These are phyloP conservation scores for Cryptosporidium sp. DNA, from an alignment of 169 alveolate species.

Conservation along the genomic window DNA sequence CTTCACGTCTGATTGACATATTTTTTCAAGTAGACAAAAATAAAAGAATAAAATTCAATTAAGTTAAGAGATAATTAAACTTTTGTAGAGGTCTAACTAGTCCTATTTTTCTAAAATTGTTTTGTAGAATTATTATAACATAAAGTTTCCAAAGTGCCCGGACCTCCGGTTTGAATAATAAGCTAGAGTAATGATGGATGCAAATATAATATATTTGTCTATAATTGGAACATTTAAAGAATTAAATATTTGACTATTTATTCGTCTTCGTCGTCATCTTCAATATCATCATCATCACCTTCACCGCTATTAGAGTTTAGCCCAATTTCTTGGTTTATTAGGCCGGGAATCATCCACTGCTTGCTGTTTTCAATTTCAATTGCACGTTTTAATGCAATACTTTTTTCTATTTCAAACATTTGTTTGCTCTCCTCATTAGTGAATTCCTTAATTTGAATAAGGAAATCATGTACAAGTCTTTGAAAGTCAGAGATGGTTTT, in stretches of 20 bases:
- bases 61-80: neutral
- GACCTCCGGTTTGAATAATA: neutral
- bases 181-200: neutral
- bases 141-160: neutral
- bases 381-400: constrained; percentile 61
- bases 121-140: neutral
- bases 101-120: neutral
- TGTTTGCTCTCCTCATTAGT: constrained; percentile 53
- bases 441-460: constrained; percentile 79
- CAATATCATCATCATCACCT: constrained; percentile 51
- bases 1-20: constrained; percentile 58
- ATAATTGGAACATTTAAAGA: neutral
- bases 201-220: neutral
- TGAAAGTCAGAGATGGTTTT: constrained; percentile 80
- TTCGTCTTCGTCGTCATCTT: constrained; percentile 58
- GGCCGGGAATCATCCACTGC: constrained; percentile 68
- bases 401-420: constrained; percentile 52
- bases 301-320: constrained; percentile 33
- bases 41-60: neutral
- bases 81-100: neutral
- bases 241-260: constrained; percentile 13
- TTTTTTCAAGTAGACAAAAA: neutral
- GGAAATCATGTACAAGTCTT: constrained; percentile 77
- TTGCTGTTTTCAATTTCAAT: constrained; percentile 65
- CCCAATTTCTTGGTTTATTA: constrained; percentile 34